Percentiles rank a stretch among this genome's conserved stretches.
phyloP scores from a whole-genome alignment of 768 basidiomycete species.

The Psilocybe sp. region DNA sequence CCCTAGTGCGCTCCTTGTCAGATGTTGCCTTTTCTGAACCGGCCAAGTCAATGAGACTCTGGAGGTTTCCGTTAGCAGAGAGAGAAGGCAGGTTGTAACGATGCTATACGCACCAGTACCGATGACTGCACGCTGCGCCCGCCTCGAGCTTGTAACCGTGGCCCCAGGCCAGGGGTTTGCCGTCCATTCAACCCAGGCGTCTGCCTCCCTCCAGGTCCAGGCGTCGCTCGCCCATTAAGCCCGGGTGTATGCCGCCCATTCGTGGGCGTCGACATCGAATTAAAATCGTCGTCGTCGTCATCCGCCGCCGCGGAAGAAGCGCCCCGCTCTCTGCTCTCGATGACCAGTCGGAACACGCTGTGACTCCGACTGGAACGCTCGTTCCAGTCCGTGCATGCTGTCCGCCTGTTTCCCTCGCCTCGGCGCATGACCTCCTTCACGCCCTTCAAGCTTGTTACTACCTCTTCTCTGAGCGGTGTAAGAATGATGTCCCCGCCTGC shows the following conservation, averaged over 20 bases:
- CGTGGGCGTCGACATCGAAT: conserved; percentile 12
- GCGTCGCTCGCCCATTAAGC: conserved; percentile 36
- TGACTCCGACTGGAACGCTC: conserved; percentile 92
- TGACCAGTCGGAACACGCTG: conserved; percentile 89
- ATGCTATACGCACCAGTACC: conserved; percentile 51
- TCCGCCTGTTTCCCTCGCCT: conserved; percentile 85
- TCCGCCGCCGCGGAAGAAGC: conserved; percentile 21
- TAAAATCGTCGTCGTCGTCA: conserved; percentile 41
- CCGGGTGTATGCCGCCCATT: conserved; percentile 43
- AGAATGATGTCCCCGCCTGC: conserved; percentile 60
- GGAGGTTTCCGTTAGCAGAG: conserved; percentile 4
- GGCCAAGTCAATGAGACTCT: conserved; percentile 94
- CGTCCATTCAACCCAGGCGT: conserved; percentile 48
- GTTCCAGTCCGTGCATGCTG: conserved; percentile 99
- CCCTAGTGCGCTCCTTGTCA: conserved; percentile 92
- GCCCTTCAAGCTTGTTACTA: conserved; percentile 86
- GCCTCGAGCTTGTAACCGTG: conserved; percentile 71
- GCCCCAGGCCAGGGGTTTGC: conserved; percentile 45
- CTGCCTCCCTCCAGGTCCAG: conserved; percentile 28
- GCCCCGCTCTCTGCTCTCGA: conserved; percentile 79
- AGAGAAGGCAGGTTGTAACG: neutral
- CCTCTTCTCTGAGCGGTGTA: conserved; percentile 82
- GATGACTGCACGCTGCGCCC: conserved; percentile 78
- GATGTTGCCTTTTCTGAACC: conserved; percentile 96
- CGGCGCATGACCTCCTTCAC: conserved; percentile 82